Base-by-base conservation (phyloP, 1,284 basidiomycete species). In the Pseudozyma tsukubaensis region DNA sequence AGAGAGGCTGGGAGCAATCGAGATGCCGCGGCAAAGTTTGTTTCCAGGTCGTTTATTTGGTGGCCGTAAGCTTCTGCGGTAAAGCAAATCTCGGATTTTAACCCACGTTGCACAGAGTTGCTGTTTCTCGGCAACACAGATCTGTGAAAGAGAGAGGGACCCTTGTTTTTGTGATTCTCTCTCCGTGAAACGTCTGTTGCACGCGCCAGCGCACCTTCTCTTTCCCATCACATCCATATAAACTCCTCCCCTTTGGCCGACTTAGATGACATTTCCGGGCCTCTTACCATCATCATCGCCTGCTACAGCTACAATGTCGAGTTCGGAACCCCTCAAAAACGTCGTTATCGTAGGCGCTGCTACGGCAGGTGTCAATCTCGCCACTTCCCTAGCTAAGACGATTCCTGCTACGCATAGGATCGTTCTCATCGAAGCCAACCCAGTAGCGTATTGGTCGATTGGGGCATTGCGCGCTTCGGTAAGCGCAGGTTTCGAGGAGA, bases 351-450 rank as follows among this genome's bases (percentile, higher is more conserved):
- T 80, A 10, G 76, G 78, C 14, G 79, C 75, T 9, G 62, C 75
- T 5, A 50, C 55, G 1, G 59, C 58, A 0, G 79, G 80, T n/a
- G 32, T 74, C 10, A 21, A 21, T 2, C 24, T 72, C 10, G 86
- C 83, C 56, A 83, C 83, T 16, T 48, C 55, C 2, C 80, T 87
- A 14, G 62, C 79, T 32, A 78, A 72, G 43, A 67, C 54, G 5
- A 58, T 87, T 1, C 85, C 86, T 1, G 34, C 64, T 0, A 76
- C 83, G 4, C 85, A 87, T 61, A 83, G 86, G 6, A 74, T 87
- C 56, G 74, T 87, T 7, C 73, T 87, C 5, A 83, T 87, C 65
- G 87, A 87, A 57, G 81, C 84, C 8, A 72, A 80, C 34, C 81
- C 82, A 11, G 85, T 78, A 37, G 77, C 80, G 1, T 85, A 82